Base-by-base conservation (phyloP, 129 eudicot genomes). In the Chrysanthemum makinoi region DNA sequence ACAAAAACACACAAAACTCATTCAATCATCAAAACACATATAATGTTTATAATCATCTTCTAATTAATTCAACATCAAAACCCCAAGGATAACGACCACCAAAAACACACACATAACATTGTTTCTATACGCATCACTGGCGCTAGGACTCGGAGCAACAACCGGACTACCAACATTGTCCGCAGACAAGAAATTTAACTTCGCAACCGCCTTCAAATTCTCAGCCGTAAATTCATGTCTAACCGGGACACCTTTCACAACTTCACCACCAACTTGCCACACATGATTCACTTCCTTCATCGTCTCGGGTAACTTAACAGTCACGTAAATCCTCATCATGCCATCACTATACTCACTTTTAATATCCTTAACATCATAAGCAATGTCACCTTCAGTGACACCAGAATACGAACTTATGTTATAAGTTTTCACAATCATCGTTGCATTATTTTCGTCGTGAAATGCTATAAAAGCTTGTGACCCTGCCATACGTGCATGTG, bases 241-340 rank as follows among this genome's bases (percentile, higher is more conserved):
- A 13, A 2, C 80, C 5, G 91, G 96, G 70, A 50, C 6, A 0
- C 87, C 96, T 3, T 47, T 69, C 68, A 3, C 22, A 14, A 84
- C 89, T 54, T 81, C 54, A 46, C 76, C 55, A 12, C 96, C 96
- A 48, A 86, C 91, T 70, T 89, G 96, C 96, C 96, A 89, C 6
- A 89, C 86, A 35, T 83, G 86, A 69, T 86, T 83, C 64, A 86
- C 59, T 65, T 70, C 50, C 30, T 79, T 72, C 87, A 49, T 69
- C 33, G 68, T 75, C 51, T 47, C 39, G 53, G 89, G 89, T 58
- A 86, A 61, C 65, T 44, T 73, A 80, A 85, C 73, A 62, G 82
- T 86, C 24, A 86, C 96, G 53, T 66, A 86, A 65, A 89, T 86
- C 81, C 59, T 86, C 84, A 86, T 83, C 47, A 76, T 10, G 2